Percentiles rank a stretch among this genome's conserved stretches.
Evolutionary conservation across 2,329 filamentous ascomycete species (phyloP).

Genomic region (Oidium heveae): DNA sequence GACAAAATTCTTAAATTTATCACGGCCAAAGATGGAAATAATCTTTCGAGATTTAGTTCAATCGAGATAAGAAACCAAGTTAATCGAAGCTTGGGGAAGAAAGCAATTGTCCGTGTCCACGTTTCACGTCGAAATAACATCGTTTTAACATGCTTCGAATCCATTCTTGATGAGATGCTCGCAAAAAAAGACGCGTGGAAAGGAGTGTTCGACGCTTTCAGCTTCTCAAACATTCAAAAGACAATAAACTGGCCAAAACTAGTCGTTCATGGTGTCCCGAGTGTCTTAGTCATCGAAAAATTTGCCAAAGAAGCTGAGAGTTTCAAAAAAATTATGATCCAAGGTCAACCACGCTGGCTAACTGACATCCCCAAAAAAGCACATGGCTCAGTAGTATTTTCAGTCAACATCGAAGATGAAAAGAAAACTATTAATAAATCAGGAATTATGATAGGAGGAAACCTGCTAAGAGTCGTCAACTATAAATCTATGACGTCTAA

Average conservation of each 20-base stretch:
- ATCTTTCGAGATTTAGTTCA: neutral
- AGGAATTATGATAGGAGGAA: neutral
- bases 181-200: neutral
- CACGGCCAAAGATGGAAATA: neutral
- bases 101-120: neutral
- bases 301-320: neutral
- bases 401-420: neutral
- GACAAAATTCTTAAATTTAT: neutral
- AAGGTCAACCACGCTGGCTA: neutral
- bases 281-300: neutral
- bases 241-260: neutral
- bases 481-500: neutral
- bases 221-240: neutral
- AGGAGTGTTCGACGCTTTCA: neutral
- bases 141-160: neutral
- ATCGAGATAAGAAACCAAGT: neutral
- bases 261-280: neutral
- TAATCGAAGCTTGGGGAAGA: neutral
- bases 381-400: neutral
- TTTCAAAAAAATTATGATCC: neutral
- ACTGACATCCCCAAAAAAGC: neutral
- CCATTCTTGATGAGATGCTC: neutral
- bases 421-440: neutral
- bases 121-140: neutral
- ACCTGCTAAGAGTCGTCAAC: neutral